Evolutionary conservation across 2,329 filamentous ascomycete species (phyloP), one percentile per base, ranked within the genome.

Genomic region (Aureobasidium sp.): DNA sequence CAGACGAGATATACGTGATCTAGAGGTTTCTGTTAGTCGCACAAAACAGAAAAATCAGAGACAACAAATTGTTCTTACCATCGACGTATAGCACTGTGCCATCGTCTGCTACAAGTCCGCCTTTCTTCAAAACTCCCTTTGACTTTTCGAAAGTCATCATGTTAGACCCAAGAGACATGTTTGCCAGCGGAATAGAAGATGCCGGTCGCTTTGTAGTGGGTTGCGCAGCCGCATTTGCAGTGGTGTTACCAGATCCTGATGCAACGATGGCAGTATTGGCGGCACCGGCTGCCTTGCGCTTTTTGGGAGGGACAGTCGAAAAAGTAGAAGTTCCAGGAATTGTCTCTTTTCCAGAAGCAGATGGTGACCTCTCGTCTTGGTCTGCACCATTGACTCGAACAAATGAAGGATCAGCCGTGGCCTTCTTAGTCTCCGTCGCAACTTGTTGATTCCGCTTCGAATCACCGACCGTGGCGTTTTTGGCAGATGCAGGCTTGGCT

Each of bases 1-100:
- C 92, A 97, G 66, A 99, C 89, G 65, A 97, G 85, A 80, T 97
- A 99, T 68, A 96, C 90, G 79, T 97, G 86, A 76, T 90, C 87
- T 89, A 71, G 49, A 61, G n/a, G 31, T 22, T 14, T 66, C 62
- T 67, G 70, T 78, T 71, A 78, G 77, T n/a, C 39, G 29, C 20
- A n/a, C 9, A 15, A 11, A 12, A 11, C 39, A 15, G 5, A 12
- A 34, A 22, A 17, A 44, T 1, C 31, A 34, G 27, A 12, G n/a
- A 41, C 9, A 31, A 39, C 3, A 34, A 25, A 15, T n/a, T 7
- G n/a, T 41, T 76, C 87, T 79, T 83, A 97, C 93, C 94, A 79
- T 99, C 95, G 67, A 91, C 80, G 68, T 84, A 83, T 69, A 97
- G 80, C 61, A 87, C 82, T 48, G 91, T 94, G 67, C 94, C 94